Evolutionary conservation across 768 basidiomycete genomes (phyloP), one percentile per base, ranked within the genome.

Genomic region (Rubroboletus pulcherrimus): DNA sequence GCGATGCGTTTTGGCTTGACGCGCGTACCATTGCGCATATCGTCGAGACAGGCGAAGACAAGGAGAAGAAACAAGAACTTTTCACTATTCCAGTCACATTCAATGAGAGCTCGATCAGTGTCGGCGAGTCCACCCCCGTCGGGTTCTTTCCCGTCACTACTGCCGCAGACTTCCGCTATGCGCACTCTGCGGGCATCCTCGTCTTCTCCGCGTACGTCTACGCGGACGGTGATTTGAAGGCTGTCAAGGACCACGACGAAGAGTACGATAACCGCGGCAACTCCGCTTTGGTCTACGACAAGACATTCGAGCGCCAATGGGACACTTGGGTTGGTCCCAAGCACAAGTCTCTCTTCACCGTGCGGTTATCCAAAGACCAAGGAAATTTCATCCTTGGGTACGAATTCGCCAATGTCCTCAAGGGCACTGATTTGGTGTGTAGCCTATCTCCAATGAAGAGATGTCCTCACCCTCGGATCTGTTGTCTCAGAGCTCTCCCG

Each of bases 171-270:
- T 93, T 92, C 75, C 82, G 80, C 50, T 89, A 82, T 66, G 79
- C 79, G 30, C 60, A 74, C 29, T 65, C 72, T n/a, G 74, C 80
- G 5, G 82, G 82, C 15, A 63, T 79, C 44, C 80, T 99, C 37
- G 84, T 92, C 7, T 98, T 99, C 75, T 89, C 92, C 0, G 91
- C 90, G 34, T 78, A 83, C 51, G 92, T 96, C 5, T 87, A 90
- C 66, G 72, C 81, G 2, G 89, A 95, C 56, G 87, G 86, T 2
- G 80, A 87, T 57, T 73, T 97, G 45, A 82, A 78, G 38, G 77
- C 83, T 10, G 86, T 87, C 26, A 81, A 78, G 58, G 77, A 82
- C 62, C 80, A 88, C 60, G 91, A 96, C 66, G 75, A 85, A 59
- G 78, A 75, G 40, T 89, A 85, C 77, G 83, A 87, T 51, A 79